These are phyloP conservation scores for Simplicillium sp. DNA, from an alignment of 2,329 filamentous ascomycete species.

Conservation along the genomic window DNA sequence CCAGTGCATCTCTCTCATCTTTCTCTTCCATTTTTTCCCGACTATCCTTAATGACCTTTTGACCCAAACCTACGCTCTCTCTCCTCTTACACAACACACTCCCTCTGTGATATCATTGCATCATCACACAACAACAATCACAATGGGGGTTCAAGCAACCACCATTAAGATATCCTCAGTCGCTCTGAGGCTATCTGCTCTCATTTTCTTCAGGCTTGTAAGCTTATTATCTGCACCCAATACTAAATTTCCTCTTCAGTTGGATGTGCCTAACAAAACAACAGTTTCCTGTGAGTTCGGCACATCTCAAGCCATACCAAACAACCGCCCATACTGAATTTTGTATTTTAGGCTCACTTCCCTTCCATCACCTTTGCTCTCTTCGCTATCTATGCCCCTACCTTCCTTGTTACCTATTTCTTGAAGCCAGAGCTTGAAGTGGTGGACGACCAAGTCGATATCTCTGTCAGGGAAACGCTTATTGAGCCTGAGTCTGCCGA, in stretches of 20 bases:
- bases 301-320: background rate
- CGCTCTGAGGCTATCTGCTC: conserved; percentile 24
- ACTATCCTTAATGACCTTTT: background rate
- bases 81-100: background rate
- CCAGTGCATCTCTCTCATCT: background rate
- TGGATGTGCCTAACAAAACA: conserved; percentile 6
- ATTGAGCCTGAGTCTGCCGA: conserved; percentile 8
- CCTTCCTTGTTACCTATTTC: conserved; percentile 51
- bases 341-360: conserved; percentile 24
- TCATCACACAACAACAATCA: conserved; percentile 1
- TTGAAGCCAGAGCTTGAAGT: conserved; percentile 47
- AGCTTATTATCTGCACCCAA: conserved; percentile 6
- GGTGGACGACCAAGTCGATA: conserved; percentile 50
- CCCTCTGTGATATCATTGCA: background rate
- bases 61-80: background rate
- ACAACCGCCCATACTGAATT: conserved; percentile 5
- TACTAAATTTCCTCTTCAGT: background rate
- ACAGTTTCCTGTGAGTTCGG: conserved; percentile 26
- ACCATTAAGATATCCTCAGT: conserved; percentile 24
- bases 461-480: conserved; percentile 40
- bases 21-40: background rate
- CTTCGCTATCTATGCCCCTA: conserved; percentile 55
- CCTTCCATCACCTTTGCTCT: conserved; percentile 50
- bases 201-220: conserved; percentile 27
- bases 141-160: conserved; percentile 20